Evolutionary conservation across 2,329 filamentous ascomycete species (phyloP).

Genomic region (Curvularia hawaiiensis): DNA sequence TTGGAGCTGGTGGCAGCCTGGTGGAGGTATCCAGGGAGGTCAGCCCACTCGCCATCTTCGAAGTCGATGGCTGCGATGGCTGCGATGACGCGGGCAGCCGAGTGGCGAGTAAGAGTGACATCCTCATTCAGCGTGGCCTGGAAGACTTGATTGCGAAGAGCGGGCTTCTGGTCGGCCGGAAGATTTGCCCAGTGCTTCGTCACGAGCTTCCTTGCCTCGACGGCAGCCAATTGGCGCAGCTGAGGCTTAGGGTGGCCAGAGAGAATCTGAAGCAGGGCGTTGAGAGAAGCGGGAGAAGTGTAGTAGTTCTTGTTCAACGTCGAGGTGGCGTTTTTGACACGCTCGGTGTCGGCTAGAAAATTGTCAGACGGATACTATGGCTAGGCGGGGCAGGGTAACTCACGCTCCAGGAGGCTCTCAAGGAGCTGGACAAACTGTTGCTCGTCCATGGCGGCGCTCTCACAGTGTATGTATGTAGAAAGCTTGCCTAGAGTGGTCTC

Average conservation of each 20-base stretch:
- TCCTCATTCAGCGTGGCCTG: constrained; percentile 83
- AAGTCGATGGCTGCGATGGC: constrained; percentile 86
- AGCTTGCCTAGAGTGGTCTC: constrained; percentile 29
- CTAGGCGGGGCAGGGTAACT: constrained; percentile 48
- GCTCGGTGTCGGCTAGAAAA: constrained; percentile 70
- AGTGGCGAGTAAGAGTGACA: constrained; percentile 78
- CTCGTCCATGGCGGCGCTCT: constrained; percentile 67
- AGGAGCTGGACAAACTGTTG: constrained; percentile 86
- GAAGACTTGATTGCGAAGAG: constrained; percentile 81
- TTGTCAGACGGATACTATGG: constrained; percentile 41
- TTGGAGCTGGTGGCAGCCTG: constrained; percentile 77
- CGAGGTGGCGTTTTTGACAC: constrained; percentile 85
- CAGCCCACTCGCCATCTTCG: constrained; percentile 81
- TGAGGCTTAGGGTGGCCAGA: constrained; percentile 74
- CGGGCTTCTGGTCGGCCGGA: constrained; percentile 74
- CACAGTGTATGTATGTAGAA: constrained; percentile 28
- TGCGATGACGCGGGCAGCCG: constrained; percentile 84
- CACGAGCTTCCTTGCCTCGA: constrained; percentile 84
- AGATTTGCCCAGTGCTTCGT: constrained; percentile 84
- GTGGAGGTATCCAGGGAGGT: constrained; percentile 78
- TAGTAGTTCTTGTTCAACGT: constrained; percentile 95
- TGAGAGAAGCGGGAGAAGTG: constrained; percentile 79
- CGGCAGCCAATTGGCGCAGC: constrained; percentile 86
- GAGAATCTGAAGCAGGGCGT: constrained; percentile 86
- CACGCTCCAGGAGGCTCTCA: constrained; percentile 85